phyloP scores from a whole-genome alignment of 2,329 filamentous ascomycete species.

The Pseudonectria foliicola region DNA sequence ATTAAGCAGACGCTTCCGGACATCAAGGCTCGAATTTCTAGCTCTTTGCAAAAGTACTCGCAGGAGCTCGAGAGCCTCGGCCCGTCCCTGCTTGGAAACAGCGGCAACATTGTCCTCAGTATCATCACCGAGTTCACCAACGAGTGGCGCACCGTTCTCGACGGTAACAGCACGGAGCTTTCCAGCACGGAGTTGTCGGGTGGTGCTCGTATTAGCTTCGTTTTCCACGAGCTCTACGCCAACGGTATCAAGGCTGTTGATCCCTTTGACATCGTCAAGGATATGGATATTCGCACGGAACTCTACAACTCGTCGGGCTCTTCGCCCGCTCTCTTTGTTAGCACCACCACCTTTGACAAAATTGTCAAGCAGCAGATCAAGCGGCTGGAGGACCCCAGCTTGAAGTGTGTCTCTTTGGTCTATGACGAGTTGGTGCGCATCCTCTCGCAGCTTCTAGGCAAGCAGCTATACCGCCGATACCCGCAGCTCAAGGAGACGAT shows the following conservation, averaged over 20 bases:
- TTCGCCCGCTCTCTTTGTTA: conserved; percentile 92
- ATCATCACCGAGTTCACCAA: conserved; percentile 99
- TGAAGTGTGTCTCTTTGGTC: conserved; percentile 95
- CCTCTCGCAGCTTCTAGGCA: conserved; percentile 79
- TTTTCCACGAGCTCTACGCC: conserved; percentile 96
- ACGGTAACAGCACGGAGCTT: conserved; percentile 93
- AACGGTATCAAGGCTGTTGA: conserved; percentile 98
- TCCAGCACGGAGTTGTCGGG: conserved; percentile 92
- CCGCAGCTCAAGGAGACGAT: conserved; percentile 96
- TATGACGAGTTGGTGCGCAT: conserved; percentile 98
- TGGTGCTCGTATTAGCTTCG: conserved; percentile 96
- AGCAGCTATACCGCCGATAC: conserved; percentile 86
- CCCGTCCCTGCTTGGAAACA: conserved; percentile 93
- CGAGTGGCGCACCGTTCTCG: conserved; percentile 91
- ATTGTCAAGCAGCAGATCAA: conserved; percentile 99
- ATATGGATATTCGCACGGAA: conserved; percentile 93
- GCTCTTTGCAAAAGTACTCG: conserved; percentile 86
- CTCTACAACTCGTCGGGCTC: conserved; percentile 99
- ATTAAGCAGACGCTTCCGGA: conserved; percentile 99
- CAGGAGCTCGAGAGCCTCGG: conserved; percentile 76
- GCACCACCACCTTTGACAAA: conserved; percentile 94
- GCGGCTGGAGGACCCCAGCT: conserved; percentile 86
- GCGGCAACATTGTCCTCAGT: conserved; percentile 91
- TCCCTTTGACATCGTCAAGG: conserved; percentile 95
- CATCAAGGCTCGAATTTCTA: conserved; percentile 95